phyloP scores from a whole-genome alignment of 495 filamentous ascomycete genomes.

The Glonium stellatum region DNA sequence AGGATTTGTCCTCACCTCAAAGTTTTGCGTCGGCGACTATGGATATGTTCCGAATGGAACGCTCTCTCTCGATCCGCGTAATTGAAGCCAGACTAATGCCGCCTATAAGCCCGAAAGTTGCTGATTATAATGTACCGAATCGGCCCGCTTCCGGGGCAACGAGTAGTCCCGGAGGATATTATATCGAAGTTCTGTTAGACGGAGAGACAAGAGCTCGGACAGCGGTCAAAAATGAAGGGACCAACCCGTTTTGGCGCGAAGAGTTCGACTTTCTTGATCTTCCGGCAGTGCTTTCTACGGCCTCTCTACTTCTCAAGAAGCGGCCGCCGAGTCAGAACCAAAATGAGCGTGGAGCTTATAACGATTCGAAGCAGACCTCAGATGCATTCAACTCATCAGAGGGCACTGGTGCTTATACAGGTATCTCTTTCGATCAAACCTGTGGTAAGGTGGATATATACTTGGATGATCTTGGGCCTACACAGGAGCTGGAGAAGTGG shows the following conservation, averaged over 20 bases:
- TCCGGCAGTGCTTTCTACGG: slow-evolving; percentile 67
- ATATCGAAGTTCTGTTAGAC: slow-evolving; percentile 88
- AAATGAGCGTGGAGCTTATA: not conserved
- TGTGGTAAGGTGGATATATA: slow-evolving; percentile 75
- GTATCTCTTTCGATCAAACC: slow-evolving; percentile 49
- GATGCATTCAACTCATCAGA: slow-evolving; percentile 31
- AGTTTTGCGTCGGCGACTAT: slow-evolving; percentile 31
- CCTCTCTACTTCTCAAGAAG: slow-evolving; percentile 76
- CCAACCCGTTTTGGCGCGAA: slow-evolving; percentile 90
- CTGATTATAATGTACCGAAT: slow-evolving; percentile 11
- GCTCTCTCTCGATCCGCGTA: slow-evolving; percentile 51
- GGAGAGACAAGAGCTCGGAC: slow-evolving; percentile 83
- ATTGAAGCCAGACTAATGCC: slow-evolving; percentile 53
- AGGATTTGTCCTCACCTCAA: slow-evolving; percentile 28
- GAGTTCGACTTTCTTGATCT: slow-evolving; percentile 83
- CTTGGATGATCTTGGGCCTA: slow-evolving; percentile 72
- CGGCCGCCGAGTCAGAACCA: slow-evolving; percentile 38
- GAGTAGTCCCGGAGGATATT: slow-evolving; percentile 46
- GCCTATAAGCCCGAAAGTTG: slow-evolving; percentile 27
- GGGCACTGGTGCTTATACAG: slow-evolving; percentile 31
- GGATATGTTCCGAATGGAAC: slow-evolving; percentile 63
- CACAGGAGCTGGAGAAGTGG: slow-evolving; percentile 83
- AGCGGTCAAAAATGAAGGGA: slow-evolving; percentile 70
- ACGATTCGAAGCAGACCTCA: slow-evolving; percentile 18
- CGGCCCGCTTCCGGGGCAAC: slow-evolving; percentile 11